These are phyloP conservation scores for Perkinsus marinus DNA, from an alignment of 169 alveolate species.

Conservation along the genomic window DNA sequence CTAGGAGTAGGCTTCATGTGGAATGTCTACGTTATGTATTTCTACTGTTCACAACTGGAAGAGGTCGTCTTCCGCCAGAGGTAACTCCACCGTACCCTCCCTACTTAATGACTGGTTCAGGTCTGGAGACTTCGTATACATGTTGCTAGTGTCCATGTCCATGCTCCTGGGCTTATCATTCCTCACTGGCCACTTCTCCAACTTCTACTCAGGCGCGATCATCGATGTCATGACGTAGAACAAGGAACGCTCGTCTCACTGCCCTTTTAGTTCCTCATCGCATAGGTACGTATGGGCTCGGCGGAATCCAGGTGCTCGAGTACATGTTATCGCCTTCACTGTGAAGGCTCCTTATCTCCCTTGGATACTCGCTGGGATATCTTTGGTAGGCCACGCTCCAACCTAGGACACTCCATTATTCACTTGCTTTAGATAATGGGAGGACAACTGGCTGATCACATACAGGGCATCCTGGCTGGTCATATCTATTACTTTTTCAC, in stretches of 20 bases:
- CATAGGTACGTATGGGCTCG: conserved; percentile 68
- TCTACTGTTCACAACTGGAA: conserved; percentile 39
- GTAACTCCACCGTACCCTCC: not conserved
- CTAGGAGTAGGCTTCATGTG: conserved; percentile 74
- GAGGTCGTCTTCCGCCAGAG: conserved; percentile 23
- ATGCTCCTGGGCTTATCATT: conserved; percentile 35
- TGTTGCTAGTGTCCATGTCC: conserved; percentile 25
- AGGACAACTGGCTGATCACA: conserved; percentile 61
- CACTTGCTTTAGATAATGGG: conserved; percentile 55
- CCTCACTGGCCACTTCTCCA: conserved; percentile 47
- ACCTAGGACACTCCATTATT: not conserved
- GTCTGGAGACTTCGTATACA: conserved; percentile 33
- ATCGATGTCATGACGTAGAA: conserved; percentile 70
- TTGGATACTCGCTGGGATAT: conserved; percentile 33
- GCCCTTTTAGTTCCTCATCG: not conserved
- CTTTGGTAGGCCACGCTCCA: not conserved
- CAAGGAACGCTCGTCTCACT: not conserved
- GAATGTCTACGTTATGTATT: conserved; percentile 71
- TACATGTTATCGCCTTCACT: conserved; percentile 60
- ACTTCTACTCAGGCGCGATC: conserved; percentile 73
- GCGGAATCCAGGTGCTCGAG: conserved; percentile 64
- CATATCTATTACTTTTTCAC: conserved; percentile 74
- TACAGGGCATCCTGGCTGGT: conserved; percentile 72
- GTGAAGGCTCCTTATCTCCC: conserved; percentile 78
- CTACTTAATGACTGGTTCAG: not conserved